Evolutionary conservation across 2,329 filamentous ascomycete species (phyloP).

Genomic region (Arthrobotrys conoides): DNA sequence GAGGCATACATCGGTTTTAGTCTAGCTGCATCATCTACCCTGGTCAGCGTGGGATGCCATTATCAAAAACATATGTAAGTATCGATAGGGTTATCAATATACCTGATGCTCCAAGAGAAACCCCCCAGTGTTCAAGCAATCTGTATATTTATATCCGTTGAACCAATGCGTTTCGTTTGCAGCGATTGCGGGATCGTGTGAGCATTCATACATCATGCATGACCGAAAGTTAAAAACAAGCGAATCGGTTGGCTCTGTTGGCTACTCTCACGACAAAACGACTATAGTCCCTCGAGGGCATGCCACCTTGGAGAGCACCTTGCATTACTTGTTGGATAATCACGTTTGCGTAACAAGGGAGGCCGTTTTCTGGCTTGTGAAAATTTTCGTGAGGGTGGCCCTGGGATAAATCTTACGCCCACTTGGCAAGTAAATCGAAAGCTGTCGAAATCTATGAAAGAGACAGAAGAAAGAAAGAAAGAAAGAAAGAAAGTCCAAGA

Average conservation of each 20-base stretch:
- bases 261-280: conserved; percentile 27
- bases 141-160: background rate
- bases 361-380: conserved; percentile 54
- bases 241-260: conserved; percentile 53
- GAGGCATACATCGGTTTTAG: conserved; percentile 34
- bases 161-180: conserved; percentile 10
- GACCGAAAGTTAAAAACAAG: conserved; percentile 31
- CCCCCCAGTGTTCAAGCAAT: background rate
- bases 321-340: conserved; percentile 19
- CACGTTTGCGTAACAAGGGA: conserved; percentile 36
- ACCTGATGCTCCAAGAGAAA: conserved; percentile 12
- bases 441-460: conserved; percentile 33
- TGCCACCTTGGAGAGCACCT: conserved; percentile 15
- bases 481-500: conserved; percentile 4
- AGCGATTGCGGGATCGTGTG: conserved; percentile 54
- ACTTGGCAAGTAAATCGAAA: conserved; percentile 33
- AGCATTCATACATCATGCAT: conserved; percentile 41
- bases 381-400: conserved; percentile 42
- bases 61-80: conserved; percentile 41
- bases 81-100: conserved; percentile 54
- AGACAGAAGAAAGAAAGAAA: background rate
- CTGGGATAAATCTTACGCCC: conserved; percentile 36
- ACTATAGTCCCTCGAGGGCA: background rate
- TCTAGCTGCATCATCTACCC: conserved; percentile 31
- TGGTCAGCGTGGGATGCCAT: conserved; percentile 47